phyloP scores from a whole-genome alignment of 2,329 filamentous ascomycete genomes.

The Bertia moriformis region DNA sequence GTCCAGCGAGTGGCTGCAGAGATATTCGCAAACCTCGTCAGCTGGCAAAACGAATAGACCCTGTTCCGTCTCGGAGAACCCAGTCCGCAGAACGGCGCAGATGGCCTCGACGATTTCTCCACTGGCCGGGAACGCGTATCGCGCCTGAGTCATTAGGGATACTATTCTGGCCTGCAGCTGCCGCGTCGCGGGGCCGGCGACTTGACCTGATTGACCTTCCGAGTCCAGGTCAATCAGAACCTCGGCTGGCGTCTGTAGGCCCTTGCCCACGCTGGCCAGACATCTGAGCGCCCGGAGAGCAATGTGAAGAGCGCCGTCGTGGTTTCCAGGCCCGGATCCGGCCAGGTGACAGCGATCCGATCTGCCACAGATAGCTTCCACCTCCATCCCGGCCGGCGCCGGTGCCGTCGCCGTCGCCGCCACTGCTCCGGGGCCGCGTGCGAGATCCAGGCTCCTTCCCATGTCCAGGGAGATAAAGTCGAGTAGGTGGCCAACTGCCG shows the following conservation, averaged over 20 bases:
- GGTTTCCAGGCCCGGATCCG: too few relatives aligned
- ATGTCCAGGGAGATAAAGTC: too few relatives aligned
- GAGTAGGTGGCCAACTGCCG: too few relatives aligned
- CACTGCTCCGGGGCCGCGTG: too few relatives aligned
- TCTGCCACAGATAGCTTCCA: too few relatives aligned
- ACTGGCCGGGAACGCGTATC: slow-evolving; percentile 36
- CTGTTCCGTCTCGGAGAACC: slow-evolving; percentile 60
- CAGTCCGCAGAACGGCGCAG: slow-evolving; percentile 57
- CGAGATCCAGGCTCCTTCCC: too few relatives aligned
- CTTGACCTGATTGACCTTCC: slow-evolving; percentile 14
- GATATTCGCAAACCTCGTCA: slow-evolving; percentile 48
- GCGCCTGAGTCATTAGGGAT: slow-evolving; percentile 28
- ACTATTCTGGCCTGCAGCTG: slow-evolving; percentile 30
- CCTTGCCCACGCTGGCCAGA: slow-evolving; percentile 56
- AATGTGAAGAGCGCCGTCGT: slow-evolving; percentile 31
- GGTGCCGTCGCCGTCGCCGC: too few relatives aligned
- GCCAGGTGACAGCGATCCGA: too few relatives aligned
- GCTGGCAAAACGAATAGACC: slow-evolving; percentile 67
- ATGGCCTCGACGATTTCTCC: slow-evolving; percentile 59
- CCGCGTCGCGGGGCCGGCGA: slow-evolving; percentile 9
- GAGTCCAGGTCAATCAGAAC: slow-evolving; percentile 52
- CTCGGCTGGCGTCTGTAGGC: slow-evolving; percentile 55
- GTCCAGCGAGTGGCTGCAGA: slow-evolving; percentile 40
- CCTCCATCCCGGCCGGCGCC: too few relatives aligned
- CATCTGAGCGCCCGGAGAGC: slow-evolving; percentile 47